Conservation (phyloP, 2,329 filamentous ascomycete species). For the Clonostachys sp. region DNA sequence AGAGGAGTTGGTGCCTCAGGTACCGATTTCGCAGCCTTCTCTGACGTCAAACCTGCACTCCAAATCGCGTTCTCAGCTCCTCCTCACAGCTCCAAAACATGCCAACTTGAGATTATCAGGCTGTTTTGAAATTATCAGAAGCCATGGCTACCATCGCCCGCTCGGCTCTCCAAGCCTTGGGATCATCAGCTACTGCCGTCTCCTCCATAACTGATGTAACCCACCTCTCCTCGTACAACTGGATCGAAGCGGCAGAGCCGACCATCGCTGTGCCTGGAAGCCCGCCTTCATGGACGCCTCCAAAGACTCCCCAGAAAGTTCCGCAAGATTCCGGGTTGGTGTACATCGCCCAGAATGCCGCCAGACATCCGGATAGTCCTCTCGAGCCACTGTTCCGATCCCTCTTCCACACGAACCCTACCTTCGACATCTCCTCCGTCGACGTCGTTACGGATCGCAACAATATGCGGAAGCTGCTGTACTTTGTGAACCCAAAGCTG, state of each 20-base stretch:
- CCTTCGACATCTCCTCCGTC: conserved; percentile 26
- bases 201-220: conserved; percentile 27
- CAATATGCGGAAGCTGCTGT: conserved; percentile 42
- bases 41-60: no score
- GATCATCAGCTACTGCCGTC: background rate
- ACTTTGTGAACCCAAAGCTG: conserved; percentile 26
- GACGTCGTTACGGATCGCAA: conserved; percentile 41
- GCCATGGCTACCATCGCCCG: conserved; percentile 8
- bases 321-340: conserved; percentile 29
- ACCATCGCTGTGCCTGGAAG: conserved; percentile 40
- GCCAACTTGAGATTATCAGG: no score
- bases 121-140: no score
- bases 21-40: no score
- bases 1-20: no score
- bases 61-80: no score
- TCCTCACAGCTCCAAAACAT: no score
- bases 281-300: conserved; percentile 27
- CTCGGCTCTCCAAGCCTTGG: conserved; percentile 9
- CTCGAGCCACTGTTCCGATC: conserved; percentile 42
- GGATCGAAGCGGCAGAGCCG: conserved; percentile 31
- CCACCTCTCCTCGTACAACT: conserved; percentile 44
- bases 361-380: conserved; percentile 32
- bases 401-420: conserved; percentile 27
- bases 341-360: conserved; percentile 40
- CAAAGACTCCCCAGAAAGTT: conserved; percentile 12